phyloP scores from a whole-genome alignment of 2,329 filamentous ascomycete species.

The Xylariaceae sp. region DNA sequence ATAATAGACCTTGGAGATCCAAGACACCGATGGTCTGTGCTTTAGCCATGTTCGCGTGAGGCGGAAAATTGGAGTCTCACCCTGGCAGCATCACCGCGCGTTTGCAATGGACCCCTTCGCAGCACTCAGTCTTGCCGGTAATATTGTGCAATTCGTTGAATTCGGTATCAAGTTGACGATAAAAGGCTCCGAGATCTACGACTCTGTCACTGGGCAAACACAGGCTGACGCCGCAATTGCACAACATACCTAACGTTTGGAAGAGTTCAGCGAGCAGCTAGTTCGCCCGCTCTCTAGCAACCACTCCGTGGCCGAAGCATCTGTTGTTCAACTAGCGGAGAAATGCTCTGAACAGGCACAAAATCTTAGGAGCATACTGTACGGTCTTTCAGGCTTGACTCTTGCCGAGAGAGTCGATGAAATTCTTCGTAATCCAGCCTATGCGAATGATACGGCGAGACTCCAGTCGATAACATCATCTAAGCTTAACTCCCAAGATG shows the following conservation, averaged over 20 bases:
- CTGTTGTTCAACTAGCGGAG: not conserved
- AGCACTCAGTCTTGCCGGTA: not conserved
- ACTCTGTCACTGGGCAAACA: not conserved
- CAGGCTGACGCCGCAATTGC: not conserved
- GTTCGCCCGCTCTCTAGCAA: not conserved
- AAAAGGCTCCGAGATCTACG: not conserved
- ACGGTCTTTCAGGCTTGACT: not conserved
- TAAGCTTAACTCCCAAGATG: not conserved
- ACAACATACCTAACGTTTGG: not conserved
- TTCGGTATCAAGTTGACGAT: slow-evolving; percentile 1
- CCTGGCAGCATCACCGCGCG: too few species aligned
- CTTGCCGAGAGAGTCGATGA: not conserved
- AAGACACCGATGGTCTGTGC: too few species aligned
- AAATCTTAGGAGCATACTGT: not conserved
- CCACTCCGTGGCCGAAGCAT: not conserved
- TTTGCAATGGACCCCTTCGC: slow-evolving; percentile 3
- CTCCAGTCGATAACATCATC: not conserved
- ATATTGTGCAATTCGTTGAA: not conserved
- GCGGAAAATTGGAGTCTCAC: too few species aligned
- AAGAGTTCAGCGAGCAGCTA: not conserved
- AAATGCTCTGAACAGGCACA: not conserved
- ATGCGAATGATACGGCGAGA: not conserved
- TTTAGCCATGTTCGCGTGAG: too few species aligned
- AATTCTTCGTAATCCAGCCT: not conserved
- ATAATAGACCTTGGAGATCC: too few species aligned